Conservation (phyloP, 805 yeast genomes). For the Cephaloascus fragrans region DNA sequence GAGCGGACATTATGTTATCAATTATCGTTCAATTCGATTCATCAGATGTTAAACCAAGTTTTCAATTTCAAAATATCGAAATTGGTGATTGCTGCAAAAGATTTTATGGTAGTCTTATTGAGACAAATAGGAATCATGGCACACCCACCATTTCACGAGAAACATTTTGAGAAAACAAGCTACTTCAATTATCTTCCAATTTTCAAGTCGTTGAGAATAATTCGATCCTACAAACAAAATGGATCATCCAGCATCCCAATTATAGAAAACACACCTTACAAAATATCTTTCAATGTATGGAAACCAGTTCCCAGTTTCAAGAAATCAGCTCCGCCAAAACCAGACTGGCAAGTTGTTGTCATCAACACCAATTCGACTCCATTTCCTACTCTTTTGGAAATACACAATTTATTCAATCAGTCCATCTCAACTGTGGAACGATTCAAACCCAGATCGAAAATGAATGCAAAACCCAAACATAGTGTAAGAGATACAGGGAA, state of each 20-base stretch:
- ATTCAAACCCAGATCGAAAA: neutral
- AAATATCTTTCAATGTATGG: slow-evolving; percentile 64
- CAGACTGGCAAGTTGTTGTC: slow-evolving; percentile 68
- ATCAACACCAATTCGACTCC: slow-evolving; percentile 31
- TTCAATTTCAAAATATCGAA: neutral
- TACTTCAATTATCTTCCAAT: slow-evolving; percentile 15
- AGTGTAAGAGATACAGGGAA: neutral
- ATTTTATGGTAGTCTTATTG: neutral
- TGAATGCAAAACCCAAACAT: neutral
- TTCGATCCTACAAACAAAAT: slow-evolving; percentile 8
- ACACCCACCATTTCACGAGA: neutral
- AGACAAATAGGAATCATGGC: neutral
- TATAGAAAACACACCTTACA: slow-evolving; percentile 6
- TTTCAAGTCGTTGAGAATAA: slow-evolving; percentile 12
- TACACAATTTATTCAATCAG: slow-evolving; percentile 21
- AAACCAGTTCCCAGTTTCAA: slow-evolving; percentile 68
- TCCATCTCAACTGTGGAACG: neutral
- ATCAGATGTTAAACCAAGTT: neutral
- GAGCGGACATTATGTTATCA: no score
- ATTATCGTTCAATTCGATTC: no score
- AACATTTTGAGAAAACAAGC: slow-evolving; percentile 8
- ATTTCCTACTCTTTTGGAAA: slow-evolving; percentile 38
- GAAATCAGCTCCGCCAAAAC: slow-evolving; percentile 57
- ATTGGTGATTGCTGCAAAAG: neutral
- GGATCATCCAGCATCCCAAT: slow-evolving; percentile 4